Conservation (phyloP, 305 asterid genomes). For the Withania somnifera region DNA sequence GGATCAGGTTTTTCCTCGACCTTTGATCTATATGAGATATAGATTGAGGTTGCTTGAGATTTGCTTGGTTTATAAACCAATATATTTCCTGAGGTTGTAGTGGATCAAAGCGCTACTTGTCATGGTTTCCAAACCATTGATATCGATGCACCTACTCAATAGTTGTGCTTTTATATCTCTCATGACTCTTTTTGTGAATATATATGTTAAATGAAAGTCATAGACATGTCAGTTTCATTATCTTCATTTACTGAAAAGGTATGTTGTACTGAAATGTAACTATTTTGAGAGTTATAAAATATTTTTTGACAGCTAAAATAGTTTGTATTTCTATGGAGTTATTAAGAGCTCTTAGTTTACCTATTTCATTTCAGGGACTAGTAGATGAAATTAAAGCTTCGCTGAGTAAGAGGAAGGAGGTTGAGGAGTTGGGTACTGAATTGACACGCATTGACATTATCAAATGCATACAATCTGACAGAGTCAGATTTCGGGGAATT, state of each 20-base stretch:
- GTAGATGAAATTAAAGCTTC: slow-evolving; percentile 52
- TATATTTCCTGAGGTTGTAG: neutral
- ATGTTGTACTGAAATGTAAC: neutral
- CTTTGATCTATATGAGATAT: neutral
- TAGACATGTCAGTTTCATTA: neutral
- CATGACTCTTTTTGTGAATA: neutral
- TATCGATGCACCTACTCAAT: neutral
- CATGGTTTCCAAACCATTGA: neutral
- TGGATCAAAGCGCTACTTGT: neutral
- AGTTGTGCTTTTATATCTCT: neutral
- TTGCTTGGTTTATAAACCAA: neutral
- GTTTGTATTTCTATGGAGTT: neutral
- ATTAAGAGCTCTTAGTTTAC: neutral
- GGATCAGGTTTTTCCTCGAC: neutral
- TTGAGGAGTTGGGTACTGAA: slow-evolving; percentile 68
- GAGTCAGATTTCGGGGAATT: slow-evolving; percentile 86
- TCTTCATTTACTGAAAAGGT: neutral
- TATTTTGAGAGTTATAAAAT: neutral
- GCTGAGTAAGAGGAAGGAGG: slow-evolving; percentile 60
- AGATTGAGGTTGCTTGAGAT: neutral
- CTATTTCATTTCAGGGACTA: slow-evolving; percentile 43
- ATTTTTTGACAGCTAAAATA: neutral
- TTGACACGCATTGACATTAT: slow-evolving; percentile 83
- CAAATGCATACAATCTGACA: slow-evolving; percentile 87
- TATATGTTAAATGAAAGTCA: neutral